Percentiles rank a stretch among this genome's conserved stretches.
Conservation (phyloP, 805 yeast genomes). For the Zygosaccharomyces bisporus region DNA sequence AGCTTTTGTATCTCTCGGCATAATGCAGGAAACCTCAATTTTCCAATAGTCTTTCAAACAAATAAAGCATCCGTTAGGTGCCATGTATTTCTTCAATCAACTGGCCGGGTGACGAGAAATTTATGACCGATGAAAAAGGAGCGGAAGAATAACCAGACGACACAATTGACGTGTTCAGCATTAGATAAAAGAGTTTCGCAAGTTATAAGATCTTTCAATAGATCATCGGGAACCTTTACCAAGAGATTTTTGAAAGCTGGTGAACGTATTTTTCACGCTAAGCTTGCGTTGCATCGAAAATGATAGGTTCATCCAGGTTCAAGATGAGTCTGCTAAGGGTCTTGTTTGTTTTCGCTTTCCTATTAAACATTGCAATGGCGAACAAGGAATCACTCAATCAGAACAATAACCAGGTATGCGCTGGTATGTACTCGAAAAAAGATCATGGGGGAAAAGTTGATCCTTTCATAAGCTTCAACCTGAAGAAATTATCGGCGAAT, state of each 20-base stretch:
- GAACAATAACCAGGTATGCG: conserved; percentile 62
- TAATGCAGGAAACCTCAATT: background rate
- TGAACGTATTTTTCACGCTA: background rate
- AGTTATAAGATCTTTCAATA: background rate
- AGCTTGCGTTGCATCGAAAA: background rate
- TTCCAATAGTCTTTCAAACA: background rate
- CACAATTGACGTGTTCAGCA: background rate
- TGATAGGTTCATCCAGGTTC: conserved; percentile 1
- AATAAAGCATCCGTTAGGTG: background rate
- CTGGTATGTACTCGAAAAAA: conserved; percentile 82
- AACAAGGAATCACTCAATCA: conserved; percentile 48
- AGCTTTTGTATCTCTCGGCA: too few relatives aligned
- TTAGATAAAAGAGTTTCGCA: background rate
- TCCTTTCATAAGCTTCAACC: conserved; percentile 54
- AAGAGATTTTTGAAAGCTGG: background rate
- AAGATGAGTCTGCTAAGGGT: background rate
- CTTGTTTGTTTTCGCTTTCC: background rate
- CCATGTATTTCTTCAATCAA: background rate
- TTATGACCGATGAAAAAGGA: conserved; percentile 1
- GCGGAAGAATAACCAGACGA: background rate
- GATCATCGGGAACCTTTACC: background rate
- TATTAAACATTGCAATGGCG: conserved; percentile 23
- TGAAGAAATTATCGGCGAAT: conserved; percentile 35
- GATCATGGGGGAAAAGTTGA: conserved; percentile 82
- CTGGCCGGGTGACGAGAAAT: background rate